Evolutionary conservation across 2,329 filamentous ascomycete species (phyloP), one percentile per base, ranked within the genome.

Genomic region (Microsporum ferrugineum): DNA sequence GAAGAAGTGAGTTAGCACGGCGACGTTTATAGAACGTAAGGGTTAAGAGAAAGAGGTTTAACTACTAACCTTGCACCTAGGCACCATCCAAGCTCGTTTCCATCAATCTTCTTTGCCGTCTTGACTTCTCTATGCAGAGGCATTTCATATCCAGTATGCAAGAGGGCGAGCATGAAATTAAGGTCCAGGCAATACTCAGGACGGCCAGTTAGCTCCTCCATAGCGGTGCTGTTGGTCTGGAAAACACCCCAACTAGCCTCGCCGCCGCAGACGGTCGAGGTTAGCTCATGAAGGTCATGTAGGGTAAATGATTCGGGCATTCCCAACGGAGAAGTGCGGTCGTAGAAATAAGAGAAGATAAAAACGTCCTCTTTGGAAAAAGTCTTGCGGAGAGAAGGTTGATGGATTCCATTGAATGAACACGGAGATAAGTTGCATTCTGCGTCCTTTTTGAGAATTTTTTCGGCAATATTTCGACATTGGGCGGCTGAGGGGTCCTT

Each of bases 251-350:
- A 99, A 38, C 81, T 79, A 17, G 79, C 71, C 72, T 88, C 83
- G 36, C 91, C 91, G 62, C 84, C 83, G 75, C 94, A 99, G 8
- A 99, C 95, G 45, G 87, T 87, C 65, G 85, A 80, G 0, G 94
- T 85, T 17, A 97, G 83, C 63, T 95, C 88, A 70, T 91, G 87
- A 70, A 99, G 82, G 78, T 99, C 94, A 57, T 86, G 84, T 38
- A 99, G 79, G 0, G 91, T 96, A 76, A 97, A 99, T 4, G 88
- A 91, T 67, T 96, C 91, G n/a, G 95, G 94, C 91, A 99, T 97
- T 66, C 95, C 95, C 8, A 99, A 84, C 3, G 91, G 89, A 73
- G 89, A 84, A 29, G 89, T 95, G 69, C 95, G 91, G 79, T 99
- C 94, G 77, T 88, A 96, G 78, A 99, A 99, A 82, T 95, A 99